Evolutionary conservation across 2,329 filamentous ascomycete genomes (phyloP).

Genomic region (Corinectria fuckeliana): DNA sequence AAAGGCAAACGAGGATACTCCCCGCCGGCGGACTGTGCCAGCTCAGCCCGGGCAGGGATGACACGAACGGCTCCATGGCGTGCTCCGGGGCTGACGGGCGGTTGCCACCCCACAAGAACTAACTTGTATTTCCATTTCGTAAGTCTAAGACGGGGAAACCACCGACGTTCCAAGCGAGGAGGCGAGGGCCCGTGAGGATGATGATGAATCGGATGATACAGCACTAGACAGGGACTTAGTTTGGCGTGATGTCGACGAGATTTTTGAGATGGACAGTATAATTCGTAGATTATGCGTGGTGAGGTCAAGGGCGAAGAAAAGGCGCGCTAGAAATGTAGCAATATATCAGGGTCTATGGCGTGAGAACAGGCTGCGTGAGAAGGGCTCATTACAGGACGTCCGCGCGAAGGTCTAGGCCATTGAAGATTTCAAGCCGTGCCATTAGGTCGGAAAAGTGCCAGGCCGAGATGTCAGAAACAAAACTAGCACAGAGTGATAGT

Average conservation of each 20-base stretch:
- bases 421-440: not conserved
- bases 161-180: slow-evolving; percentile 22
- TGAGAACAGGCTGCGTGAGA: slow-evolving; percentile 20
- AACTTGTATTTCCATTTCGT: slow-evolving; percentile 31
- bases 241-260: slow-evolving; percentile 6
- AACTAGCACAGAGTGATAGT: not conserved
- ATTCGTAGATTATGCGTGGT: not conserved
- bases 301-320: slow-evolving; percentile 5
- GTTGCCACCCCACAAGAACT: slow-evolving; percentile 4
- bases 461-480: slow-evolving; percentile 20
- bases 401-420: slow-evolving; percentile 6
- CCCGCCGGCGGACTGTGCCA: slow-evolving; percentile 14
- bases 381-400: slow-evolving; percentile 23
- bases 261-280: slow-evolving; percentile 12
- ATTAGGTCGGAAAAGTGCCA: not conserved
- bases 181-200: slow-evolving; percentile 28
- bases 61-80: slow-evolving; percentile 18
- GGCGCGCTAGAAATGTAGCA: slow-evolving; percentile 27
- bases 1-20: slow-evolving; percentile 11
- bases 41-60: slow-evolving; percentile 21
- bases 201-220: slow-evolving; percentile 12
- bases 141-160: slow-evolving; percentile 23
- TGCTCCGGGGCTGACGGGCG: slow-evolving; percentile 20
- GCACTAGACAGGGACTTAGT: not conserved
- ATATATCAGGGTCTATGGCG: slow-evolving; percentile 34